Percentiles rank a stretch among this genome's conserved stretches.
These are phyloP conservation scores for Solanum pimpinellifolium DNA, from an alignment of 257 asterid species.

Conservation along the genomic window DNA sequence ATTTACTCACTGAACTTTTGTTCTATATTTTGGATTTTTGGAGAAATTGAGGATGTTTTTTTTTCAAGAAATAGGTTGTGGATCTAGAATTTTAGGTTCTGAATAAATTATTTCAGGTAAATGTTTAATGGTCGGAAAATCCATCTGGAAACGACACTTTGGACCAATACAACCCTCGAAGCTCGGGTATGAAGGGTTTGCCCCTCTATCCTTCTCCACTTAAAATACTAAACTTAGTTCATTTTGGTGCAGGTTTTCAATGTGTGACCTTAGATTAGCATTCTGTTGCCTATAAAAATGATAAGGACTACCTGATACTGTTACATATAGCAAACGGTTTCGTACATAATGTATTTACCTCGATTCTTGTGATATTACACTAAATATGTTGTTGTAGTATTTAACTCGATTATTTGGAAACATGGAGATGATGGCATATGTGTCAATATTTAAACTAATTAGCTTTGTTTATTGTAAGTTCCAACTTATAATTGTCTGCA, in stretches of 20 bases:
- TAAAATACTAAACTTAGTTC: no score
- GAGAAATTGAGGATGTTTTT: neutral
- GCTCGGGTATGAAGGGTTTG: no score
- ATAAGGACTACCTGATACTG: no score
- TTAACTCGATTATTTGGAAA: neutral
- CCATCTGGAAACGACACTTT: no score
- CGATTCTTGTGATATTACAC: neutral
- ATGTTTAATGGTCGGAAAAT: neutral
- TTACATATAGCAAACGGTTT: no score
- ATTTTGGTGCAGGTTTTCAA: no score
- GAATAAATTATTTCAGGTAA: constrained; percentile 28
- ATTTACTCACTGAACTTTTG: neutral
- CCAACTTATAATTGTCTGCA: neutral
- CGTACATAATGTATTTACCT: neutral
- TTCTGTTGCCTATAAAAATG: no score
- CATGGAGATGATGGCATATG: neutral
- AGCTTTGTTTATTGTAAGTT: neutral
- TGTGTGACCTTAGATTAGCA: no score
- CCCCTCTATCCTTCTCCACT: no score
- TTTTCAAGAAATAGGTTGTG: neutral
- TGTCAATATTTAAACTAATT: neutral
- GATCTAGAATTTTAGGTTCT: neutral
- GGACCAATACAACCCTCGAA: no score
- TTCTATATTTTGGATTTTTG: neutral
- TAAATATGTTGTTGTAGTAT: neutral